Percentiles rank a stretch among this genome's conserved stretches.
These are phyloP conservation scores for Pseudogymnoascus sp. DNA, from an alignment of 2,329 filamentous ascomycete genomes.

Conservation along the genomic window DNA sequence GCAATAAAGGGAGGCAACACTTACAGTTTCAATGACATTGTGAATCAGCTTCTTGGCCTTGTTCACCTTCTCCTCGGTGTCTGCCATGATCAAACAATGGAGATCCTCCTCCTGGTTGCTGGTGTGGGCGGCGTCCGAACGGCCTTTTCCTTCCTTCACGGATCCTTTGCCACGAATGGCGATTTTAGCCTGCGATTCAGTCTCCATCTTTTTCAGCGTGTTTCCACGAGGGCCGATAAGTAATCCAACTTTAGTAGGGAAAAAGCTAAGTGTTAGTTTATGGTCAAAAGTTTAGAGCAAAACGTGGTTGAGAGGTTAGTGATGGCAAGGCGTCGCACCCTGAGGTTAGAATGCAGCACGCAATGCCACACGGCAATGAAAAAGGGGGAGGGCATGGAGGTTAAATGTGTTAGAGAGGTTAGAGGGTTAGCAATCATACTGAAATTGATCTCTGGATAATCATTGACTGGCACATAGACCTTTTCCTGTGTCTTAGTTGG, in stretches of 20 bases:
- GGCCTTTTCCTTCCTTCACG: constrained; percentile 98
- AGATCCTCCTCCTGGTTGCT: constrained; percentile 99
- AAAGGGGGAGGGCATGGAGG: constrained; percentile 36
- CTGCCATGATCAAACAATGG: constrained; percentile 98
- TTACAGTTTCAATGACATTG: constrained; percentile 95
- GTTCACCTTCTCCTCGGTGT: constrained; percentile 98
- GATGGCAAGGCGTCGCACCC: constrained; percentile 26
- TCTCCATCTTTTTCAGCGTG: constrained; percentile 99
- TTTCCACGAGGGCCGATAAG: constrained; percentile 99
- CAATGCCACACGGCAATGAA: constrained; percentile 32
- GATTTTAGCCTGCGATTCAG: constrained; percentile 95
- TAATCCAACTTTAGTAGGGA: constrained; percentile 90
- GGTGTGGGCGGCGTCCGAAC: constrained; percentile 95
- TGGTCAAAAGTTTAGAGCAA: constrained; percentile 30
- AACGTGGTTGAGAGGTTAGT: constrained; percentile 29
- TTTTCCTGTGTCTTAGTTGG: constrained; percentile 99
- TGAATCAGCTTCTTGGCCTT: constrained; percentile 98
- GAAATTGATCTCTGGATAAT: constrained; percentile 99
- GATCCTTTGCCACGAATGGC: constrained; percentile 99
- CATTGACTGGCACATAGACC: constrained; percentile 99
- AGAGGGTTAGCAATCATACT: constrained; percentile 99
- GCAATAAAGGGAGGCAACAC: constrained; percentile 29
- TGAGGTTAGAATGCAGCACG: constrained; percentile 22
- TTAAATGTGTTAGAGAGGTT: constrained; percentile 58
- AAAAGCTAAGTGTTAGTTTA: constrained; percentile 87